Percentiles rank a stretch among this genome's conserved stretches.
These are phyloP conservation scores for Acrasis kona DNA, from an alignment of 78 protist genomes.

Conservation along the genomic window DNA sequence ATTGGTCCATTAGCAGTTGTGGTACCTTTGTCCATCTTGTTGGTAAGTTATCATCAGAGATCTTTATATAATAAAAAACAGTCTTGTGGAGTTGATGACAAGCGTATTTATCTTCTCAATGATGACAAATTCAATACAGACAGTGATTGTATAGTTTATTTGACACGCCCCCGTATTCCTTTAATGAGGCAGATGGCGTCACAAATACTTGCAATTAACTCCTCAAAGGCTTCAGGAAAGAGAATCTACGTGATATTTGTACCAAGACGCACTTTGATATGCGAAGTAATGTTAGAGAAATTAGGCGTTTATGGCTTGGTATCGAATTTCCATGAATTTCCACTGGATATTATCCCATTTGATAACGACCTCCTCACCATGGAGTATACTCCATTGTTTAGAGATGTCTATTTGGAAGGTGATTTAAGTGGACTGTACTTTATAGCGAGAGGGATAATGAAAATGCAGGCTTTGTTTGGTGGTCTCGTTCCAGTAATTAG, in stretches of 20 bases:
- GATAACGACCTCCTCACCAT: constrained; percentile 80
- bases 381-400: constrained; percentile 39
- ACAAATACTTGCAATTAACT: not conserved
- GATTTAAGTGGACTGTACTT: constrained; percentile 38
- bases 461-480: constrained; percentile 48
- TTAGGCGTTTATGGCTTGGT: constrained; percentile 45
- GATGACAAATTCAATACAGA: not conserved
- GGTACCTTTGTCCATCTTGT: not conserved
- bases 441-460: constrained; percentile 61
- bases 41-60: not conserved
- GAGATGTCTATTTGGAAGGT: constrained; percentile 47
- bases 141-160: not conserved
- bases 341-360: constrained; percentile 65
- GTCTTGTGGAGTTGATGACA: not conserved
- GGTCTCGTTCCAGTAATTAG: constrained; percentile 67
- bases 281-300: constrained; percentile 62
- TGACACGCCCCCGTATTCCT: not conserved
- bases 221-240: not conserved
- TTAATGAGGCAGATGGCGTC: not conserved
- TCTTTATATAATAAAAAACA: not conserved
- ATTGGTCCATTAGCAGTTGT: not conserved
- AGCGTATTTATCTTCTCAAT: not conserved
- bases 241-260: constrained; percentile 5
- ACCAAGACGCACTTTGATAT: constrained; percentile 58
- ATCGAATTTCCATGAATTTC: constrained; percentile 15